Evolutionary conservation across 768 basidiomycete species (phyloP).

Genomic region (Serpula lacrymans): DNA sequence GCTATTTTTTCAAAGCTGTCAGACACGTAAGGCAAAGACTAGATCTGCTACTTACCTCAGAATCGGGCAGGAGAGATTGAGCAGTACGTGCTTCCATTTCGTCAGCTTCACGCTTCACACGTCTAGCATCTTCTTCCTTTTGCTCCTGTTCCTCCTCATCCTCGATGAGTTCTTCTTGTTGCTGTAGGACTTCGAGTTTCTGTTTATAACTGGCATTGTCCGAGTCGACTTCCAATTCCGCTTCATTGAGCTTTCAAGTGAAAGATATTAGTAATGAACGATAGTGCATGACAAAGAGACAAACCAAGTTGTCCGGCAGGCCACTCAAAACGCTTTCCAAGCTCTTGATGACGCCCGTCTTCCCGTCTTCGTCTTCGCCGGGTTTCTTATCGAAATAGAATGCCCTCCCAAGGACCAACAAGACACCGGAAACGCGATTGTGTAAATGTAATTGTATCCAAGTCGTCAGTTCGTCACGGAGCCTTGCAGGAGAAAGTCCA

Average conservation of each 20-base stretch:
- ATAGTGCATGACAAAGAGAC: background rate
- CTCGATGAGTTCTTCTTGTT: constrained; percentile 99
- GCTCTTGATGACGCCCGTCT: constrained; percentile 73
- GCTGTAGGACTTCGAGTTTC: constrained; percentile 95
- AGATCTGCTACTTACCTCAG: constrained; percentile 53
- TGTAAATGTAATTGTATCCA: constrained; percentile 94
- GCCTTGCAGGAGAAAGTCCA: constrained; percentile 81
- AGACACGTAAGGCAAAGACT: background rate
- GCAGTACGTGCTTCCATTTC: constrained; percentile 78
- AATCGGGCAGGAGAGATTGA: constrained; percentile 81
- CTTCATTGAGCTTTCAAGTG: constrained; percentile 81
- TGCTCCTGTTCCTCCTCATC: constrained; percentile 99
- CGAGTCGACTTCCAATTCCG: constrained; percentile 92
- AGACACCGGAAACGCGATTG: constrained; percentile 88
- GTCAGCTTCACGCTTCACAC: constrained; percentile 75
- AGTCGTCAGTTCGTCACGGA: constrained; percentile 85
- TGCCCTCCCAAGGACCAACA: constrained; percentile 90
- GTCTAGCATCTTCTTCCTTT: constrained; percentile 89
- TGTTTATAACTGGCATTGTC: constrained; percentile 96
- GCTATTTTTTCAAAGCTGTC: constrained; percentile 31
- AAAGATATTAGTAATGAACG: constrained; percentile 3
- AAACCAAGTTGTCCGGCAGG: constrained; percentile 89
- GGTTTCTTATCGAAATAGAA: constrained; percentile 86
- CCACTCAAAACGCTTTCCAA: constrained; percentile 89
- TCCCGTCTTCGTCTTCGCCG: constrained; percentile 77